Conservation (phyloP, 2,329 filamentous ascomycete genomes). For the Hymenoscyphus occultus region DNA sequence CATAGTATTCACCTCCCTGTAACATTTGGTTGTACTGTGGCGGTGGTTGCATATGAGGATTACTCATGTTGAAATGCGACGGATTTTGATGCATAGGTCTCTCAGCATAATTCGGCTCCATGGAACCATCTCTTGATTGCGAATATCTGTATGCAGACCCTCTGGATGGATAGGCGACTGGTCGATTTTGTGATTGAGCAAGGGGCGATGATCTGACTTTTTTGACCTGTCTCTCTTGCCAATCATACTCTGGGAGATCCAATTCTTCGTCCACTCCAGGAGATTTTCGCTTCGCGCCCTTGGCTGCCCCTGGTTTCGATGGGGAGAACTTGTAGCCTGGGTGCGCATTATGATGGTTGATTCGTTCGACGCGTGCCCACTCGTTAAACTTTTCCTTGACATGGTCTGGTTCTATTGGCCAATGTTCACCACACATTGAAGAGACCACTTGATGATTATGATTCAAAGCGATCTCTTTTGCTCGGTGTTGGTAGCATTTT, state of each 20-base stretch:
- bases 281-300: slow-evolving; percentile 48
- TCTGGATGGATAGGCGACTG: slow-evolving; percentile 30
- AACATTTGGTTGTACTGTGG: slow-evolving; percentile 43
- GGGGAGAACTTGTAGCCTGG: slow-evolving; percentile 94
- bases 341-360: slow-evolving; percentile 81
- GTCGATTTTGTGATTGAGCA: slow-evolving; percentile 18
- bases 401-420: slow-evolving; percentile 74
- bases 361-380: slow-evolving; percentile 75
- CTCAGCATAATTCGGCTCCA: slow-evolving; percentile 27
- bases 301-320: slow-evolving; percentile 56
- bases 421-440: slow-evolving; percentile 79
- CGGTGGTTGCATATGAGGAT: slow-evolving; percentile 48
- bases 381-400: slow-evolving; percentile 73
- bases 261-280: slow-evolving; percentile 41
- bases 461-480: slow-evolving; percentile 75
- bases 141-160: slow-evolving; percentile 33
- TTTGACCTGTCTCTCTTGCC: slow-evolving; percentile 35
- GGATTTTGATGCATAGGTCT: slow-evolving; percentile 30
- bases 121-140: slow-evolving; percentile 30
- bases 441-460: slow-evolving; percentile 96
- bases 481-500: slow-evolving; percentile 84
- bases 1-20: slow-evolving; percentile 49
- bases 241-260: slow-evolving; percentile 47
- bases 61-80: slow-evolving; percentile 50
- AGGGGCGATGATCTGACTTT: slow-evolving; percentile 23